These are phyloP conservation scores for Nannochloropsis gaditana DNA, from an alignment of 108 stramenopile genomes.

Conservation along the genomic window DNA sequence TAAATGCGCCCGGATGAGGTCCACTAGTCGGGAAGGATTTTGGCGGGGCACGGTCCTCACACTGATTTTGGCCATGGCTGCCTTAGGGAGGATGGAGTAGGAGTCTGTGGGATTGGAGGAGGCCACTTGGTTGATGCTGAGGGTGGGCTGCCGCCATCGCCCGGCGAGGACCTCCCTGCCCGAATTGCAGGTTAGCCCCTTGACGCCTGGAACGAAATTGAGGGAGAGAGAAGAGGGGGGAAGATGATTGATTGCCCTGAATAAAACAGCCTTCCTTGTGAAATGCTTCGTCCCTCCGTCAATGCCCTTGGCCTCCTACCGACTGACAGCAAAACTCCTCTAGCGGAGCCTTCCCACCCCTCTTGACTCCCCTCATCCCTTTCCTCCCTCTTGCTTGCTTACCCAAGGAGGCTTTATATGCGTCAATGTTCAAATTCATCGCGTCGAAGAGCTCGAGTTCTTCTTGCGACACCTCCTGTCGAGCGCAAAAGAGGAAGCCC, in stretches of 20 bases:
- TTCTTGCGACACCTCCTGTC: constrained; percentile 5
- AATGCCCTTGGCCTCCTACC: not conserved
- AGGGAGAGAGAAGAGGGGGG: not conserved
- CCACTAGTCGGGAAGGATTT: not conserved
- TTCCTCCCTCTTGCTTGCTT: not conserved
- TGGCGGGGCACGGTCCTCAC: not conserved
- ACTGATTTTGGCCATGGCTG: not conserved
- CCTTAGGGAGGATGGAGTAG: constrained; percentile 5
- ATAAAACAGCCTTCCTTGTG: not conserved
- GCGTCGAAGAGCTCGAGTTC: not conserved
- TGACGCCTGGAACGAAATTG: not conserved
- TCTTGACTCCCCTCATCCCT: not conserved
- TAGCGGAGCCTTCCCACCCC: not conserved
- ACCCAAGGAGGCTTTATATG: constrained; percentile 17
- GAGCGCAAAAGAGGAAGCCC: not conserved
- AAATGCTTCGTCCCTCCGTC: too few relatives aligned
- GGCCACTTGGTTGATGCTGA: not conserved
- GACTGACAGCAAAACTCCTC: not conserved
- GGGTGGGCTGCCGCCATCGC: not conserved
- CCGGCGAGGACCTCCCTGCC: not conserved
- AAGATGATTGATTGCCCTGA: not conserved
- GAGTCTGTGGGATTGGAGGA: not conserved
- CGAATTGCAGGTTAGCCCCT: not conserved
- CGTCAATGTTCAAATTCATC: not conserved
- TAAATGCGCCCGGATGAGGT: not conserved